Base-by-base conservation (phyloP, 306 rosid genomes). In the Biancaea sappan region DNA sequence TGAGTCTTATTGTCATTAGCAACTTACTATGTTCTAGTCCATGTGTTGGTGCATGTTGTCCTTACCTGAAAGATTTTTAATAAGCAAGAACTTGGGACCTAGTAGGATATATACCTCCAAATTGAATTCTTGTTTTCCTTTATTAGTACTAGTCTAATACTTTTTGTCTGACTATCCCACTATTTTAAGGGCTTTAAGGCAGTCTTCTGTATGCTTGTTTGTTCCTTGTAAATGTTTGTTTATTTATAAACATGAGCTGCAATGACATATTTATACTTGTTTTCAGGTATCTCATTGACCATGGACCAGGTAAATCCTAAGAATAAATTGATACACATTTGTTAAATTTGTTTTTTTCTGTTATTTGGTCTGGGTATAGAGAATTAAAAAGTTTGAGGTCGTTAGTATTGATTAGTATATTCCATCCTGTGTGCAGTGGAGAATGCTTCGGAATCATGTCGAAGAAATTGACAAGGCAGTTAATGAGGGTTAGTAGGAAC, bases 201-300 rank as follows among this genome's bases (percentile, higher is more conserved):
- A 32, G 43, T 60, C 11, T 34, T n/a, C 16, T 60, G 34, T 21
- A 16, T 60, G 66, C 8, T 12, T 60, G 35, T 46, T 37, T 35
- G n/a, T 62, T 18, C 11, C 15, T 16, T 32, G 66, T 3, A 16
- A 16, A 62, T 21, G 8, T 34, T 37, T 62, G 16, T 19, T 24
- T 9, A 38, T 47, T 43, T 52, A 8, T 31, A 35, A 28, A 18
- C 19, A 43, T 69, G 75, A 51, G 34, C 73, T 59, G 28, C 63
- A 22, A 16, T 93, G 69, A 89, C 77, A 31, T 75, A 24, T 29
- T 65, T 71, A 14, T 54, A 10, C 40, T 61, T 79, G 56, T 79
- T 88, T 84, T 82, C 90, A 94, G 99, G 99, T 44, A 92, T 94
- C 85, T 83, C 97, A 11, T 83, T 94, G 81, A 67, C 82, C 74